phyloP scores from a whole-genome alignment of 148 eudicot species.

The Diospyros lotus region DNA sequence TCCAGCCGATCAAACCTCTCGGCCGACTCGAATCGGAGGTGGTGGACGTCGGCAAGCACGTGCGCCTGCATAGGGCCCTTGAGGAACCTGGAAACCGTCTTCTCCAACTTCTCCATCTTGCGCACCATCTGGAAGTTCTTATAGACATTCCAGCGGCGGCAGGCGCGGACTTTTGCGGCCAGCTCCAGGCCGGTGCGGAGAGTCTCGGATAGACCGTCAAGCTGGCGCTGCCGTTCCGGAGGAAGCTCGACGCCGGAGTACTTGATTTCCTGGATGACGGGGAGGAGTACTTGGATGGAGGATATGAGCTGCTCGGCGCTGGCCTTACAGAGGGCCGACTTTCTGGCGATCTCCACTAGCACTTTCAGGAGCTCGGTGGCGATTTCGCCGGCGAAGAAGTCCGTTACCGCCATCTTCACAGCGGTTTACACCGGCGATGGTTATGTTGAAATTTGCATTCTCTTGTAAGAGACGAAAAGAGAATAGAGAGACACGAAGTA shows the following conservation, averaged over 20 bases:
- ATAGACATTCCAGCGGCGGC: slow-evolving; percentile 76
- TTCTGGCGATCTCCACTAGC: slow-evolving; percentile 34
- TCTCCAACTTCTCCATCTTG: slow-evolving; percentile 84
- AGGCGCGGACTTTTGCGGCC: slow-evolving; percentile 43
- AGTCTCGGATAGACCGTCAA: slow-evolving; percentile 47
- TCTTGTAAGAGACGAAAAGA: no score
- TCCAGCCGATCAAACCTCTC: slow-evolving; percentile 65
- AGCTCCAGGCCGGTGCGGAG: slow-evolving; percentile 52
- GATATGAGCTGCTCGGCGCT: slow-evolving; percentile 53
- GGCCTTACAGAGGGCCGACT: slow-evolving; percentile 43
- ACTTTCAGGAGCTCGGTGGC: slow-evolving; percentile 74
- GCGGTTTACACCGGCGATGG: no score
- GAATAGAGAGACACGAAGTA: no score
- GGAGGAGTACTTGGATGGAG: slow-evolving; percentile 48
- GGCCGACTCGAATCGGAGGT: slow-evolving; percentile 46
- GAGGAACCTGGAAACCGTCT: slow-evolving; percentile 45
- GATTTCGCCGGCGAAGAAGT: slow-evolving; percentile 79
- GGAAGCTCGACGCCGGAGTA: slow-evolving; percentile 73
- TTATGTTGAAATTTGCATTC: no score
- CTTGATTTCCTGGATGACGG: slow-evolving; percentile 76
- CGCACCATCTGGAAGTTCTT: slow-evolving; percentile 52
- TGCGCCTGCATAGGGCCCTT: slow-evolving; percentile 70
- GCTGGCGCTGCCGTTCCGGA: slow-evolving; percentile 60
- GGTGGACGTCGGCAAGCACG: slow-evolving; percentile 86
- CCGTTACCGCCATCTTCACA: slow-evolving; percentile 54